phyloP scores from a whole-genome alignment of 1,284 basidiomycete species.

The Sporisorium iseilematis-ciliati region DNA sequence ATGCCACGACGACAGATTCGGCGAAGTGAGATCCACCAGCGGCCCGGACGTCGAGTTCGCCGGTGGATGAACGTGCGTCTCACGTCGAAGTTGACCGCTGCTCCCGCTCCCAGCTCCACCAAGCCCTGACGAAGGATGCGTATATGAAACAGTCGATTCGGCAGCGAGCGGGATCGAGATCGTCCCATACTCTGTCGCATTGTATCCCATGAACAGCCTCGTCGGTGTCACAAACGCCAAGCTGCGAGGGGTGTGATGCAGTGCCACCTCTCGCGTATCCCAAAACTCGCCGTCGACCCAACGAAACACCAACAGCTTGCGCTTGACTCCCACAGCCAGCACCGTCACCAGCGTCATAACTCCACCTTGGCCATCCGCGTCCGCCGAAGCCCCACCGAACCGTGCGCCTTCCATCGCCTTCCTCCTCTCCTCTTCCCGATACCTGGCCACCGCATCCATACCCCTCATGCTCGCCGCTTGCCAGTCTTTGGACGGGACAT shows the following conservation, averaged over 20 bases:
- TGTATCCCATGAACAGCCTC: conserved; percentile 79
- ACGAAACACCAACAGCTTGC: conserved; percentile 85
- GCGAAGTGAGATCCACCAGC: conserved; percentile 42
- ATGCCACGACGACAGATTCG: conserved; percentile 41
- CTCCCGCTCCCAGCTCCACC: conserved; percentile 18
- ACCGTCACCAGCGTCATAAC: conserved; percentile 74
- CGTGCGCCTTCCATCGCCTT: conserved; percentile 52
- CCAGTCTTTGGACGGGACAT: conserved; percentile 40
- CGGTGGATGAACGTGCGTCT: conserved; percentile 43
- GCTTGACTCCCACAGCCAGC: conserved; percentile 85
- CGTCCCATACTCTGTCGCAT: conserved; percentile 80
- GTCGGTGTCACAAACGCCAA: conserved; percentile 79
- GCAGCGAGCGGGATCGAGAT: conserved; percentile 74
- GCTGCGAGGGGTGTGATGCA: conserved; percentile 86
- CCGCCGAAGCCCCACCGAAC: conserved; percentile 38
- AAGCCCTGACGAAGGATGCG: conserved; percentile 34
- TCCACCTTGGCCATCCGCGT: conserved; percentile 38
- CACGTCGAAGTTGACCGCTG: conserved; percentile 29
- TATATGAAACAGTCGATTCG: conserved; percentile 49
- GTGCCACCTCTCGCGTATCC: conserved; percentile 79
- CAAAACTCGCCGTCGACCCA: conserved; percentile 86
- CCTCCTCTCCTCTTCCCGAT: conserved; percentile 45
- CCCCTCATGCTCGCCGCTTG: conserved; percentile 54
- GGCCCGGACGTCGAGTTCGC: conserved; percentile 45
- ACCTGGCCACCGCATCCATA: conserved; percentile 53